Conservation (phyloP, 192 early-diverging fungal species). For the Pilaira anomala region DNA sequence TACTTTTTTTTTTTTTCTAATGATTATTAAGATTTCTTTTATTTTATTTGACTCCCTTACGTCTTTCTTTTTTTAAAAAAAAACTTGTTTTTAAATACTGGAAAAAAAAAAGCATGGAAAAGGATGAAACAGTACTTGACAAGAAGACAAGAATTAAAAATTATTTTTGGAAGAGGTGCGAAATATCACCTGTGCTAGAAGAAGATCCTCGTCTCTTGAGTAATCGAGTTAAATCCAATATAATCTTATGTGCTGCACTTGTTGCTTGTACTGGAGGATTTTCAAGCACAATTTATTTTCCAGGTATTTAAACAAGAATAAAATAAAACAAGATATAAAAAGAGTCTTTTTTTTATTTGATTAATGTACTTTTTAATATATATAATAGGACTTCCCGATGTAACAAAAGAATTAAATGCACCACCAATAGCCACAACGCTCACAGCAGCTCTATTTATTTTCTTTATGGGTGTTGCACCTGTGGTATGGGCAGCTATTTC, state of each 20-base stretch:
- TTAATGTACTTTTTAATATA: too few relatives aligned
- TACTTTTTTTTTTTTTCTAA: too few relatives aligned
- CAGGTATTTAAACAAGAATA: conserved; percentile 3
- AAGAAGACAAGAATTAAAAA: neutral
- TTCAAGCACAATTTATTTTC: conserved; percentile 28
- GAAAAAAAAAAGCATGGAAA: too few relatives aligned
- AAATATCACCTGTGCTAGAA: conserved; percentile 18
- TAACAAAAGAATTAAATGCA: conserved; percentile 39
- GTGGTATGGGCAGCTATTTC: conserved; percentile 41
- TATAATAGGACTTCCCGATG: conserved; percentile 16
- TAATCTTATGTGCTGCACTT: conserved; percentile 9
- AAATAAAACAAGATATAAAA: neutral
- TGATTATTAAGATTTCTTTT: too few relatives aligned
- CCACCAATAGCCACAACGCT: conserved; percentile 38
- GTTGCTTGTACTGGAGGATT: conserved; percentile 19
- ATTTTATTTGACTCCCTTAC: too few relatives aligned
- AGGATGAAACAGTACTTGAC: too few relatives aligned
- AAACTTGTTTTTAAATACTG: too few relatives aligned
- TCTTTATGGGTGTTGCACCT: conserved; percentile 46
- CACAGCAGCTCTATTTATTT: conserved; percentile 42
- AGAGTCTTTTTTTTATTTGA: neutral
- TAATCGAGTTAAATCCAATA: conserved; percentile 2
- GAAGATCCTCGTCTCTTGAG: conserved; percentile 16
- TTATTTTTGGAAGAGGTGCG: neutral
- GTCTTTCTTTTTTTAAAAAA: too few relatives aligned